phyloP scores from a whole-genome alignment of 2,329 filamentous ascomycete species.

The Penicillium sp. region DNA sequence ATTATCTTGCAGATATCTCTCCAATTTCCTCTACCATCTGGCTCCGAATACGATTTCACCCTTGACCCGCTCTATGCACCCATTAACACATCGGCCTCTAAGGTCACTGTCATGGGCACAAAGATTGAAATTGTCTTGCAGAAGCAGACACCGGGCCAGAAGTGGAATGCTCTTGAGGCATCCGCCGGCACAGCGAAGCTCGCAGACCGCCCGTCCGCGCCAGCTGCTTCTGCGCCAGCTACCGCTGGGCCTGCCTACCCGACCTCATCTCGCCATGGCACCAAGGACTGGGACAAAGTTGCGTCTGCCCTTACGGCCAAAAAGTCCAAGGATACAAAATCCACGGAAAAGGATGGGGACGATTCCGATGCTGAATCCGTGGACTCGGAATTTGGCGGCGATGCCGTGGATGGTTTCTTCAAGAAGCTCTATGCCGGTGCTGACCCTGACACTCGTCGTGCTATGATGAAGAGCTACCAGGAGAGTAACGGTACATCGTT shows the following conservation, averaged over 20 bases:
- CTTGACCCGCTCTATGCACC: constrained; percentile 67
- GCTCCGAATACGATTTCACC: constrained; percentile 59
- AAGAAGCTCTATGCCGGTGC: constrained; percentile 80
- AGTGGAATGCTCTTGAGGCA: constrained; percentile 66
- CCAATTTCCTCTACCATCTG: constrained; percentile 57
- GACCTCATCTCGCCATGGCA: constrained; percentile 77
- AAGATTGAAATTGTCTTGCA: constrained; percentile 77
- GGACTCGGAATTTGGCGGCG: constrained; percentile 49
- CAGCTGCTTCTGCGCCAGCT: constrained; percentile 20
- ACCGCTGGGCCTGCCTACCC: constrained; percentile 68
- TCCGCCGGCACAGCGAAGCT: constrained; percentile 24
- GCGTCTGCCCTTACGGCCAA: constrained; percentile 52
- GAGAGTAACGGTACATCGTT: constrained; percentile 93
- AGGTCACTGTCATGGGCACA: constrained; percentile 66
- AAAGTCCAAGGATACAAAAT: constrained; percentile 30
- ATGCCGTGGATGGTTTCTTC: constrained; percentile 80
- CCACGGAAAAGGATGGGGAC: constrained; percentile 40
- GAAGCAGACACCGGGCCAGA: constrained; percentile 65
- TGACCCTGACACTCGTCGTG: constrained; percentile 76
- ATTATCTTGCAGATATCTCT: constrained; percentile 48
- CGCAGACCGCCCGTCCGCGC: constrained; percentile 18
- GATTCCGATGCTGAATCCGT: constrained; percentile 54
- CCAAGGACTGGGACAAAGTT: constrained; percentile 91
- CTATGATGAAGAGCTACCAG: constrained; percentile 96
- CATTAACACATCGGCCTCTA: constrained; percentile 63